Percentiles rank a stretch among this genome's conserved stretches.
Evolutionary conservation across 2,329 filamentous ascomycete species (phyloP).

Genomic region (Hirsutella thompsonii): DNA sequence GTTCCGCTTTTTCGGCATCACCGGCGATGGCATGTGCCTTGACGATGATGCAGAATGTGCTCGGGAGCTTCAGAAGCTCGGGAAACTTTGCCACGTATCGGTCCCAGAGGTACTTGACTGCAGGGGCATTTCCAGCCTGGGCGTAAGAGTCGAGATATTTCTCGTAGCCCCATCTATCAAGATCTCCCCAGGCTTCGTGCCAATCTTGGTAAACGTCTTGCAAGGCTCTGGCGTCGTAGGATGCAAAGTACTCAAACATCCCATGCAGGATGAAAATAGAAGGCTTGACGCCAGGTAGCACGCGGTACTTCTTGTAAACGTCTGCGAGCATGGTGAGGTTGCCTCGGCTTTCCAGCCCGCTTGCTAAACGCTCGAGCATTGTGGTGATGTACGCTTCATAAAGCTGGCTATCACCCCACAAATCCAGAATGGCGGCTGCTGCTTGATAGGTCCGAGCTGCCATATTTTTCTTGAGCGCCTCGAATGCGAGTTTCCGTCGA

Average conservation of each 20-base stretch:
- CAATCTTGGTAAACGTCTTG: constrained; percentile 37
- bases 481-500: constrained; percentile 16
- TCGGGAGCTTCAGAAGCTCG: constrained; percentile 17
- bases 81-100: constrained; percentile 26
- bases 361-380: constrained; percentile 17
- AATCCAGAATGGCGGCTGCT: constrained; percentile 24
- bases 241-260: constrained; percentile 30
- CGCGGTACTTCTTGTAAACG: constrained; percentile 33
- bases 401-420: constrained; percentile 22
- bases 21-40: constrained; percentile 59
- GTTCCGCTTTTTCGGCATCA: constrained; percentile 44
- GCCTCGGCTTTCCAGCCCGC: constrained; percentile 13
- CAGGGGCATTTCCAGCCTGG: constrained; percentile 29
- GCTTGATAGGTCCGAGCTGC: constrained; percentile 11
- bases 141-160: constrained; percentile 38
- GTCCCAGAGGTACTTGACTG: constrained; percentile 31
- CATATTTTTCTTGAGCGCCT: constrained; percentile 20
- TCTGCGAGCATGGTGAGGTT: constrained; percentile 20
- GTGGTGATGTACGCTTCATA: constrained; percentile 31
- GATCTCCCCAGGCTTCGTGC: constrained; percentile 23
- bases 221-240: constrained; percentile 25
- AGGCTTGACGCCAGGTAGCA: constrained; percentile 24
- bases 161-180: constrained; percentile 32
- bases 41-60: constrained; percentile 45
- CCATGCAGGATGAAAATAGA: constrained; percentile 25